Percentiles rank a stretch among this genome's conserved stretches.
These are phyloP conservation scores for Candida michaelii DNA, from an alignment of 805 yeast genomes.

Conservation along the genomic window DNA sequence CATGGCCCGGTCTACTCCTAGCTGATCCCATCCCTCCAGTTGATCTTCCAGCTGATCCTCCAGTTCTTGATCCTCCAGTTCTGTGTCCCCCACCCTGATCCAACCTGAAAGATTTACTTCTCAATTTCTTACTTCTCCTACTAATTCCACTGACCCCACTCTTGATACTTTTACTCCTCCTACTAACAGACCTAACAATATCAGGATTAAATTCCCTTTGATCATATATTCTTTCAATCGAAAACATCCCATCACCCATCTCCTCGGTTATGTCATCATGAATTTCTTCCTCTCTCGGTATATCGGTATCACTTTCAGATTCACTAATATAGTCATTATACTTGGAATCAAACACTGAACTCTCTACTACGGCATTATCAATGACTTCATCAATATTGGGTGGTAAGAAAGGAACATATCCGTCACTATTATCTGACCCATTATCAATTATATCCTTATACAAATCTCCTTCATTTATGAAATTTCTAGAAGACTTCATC, in stretches of 20 bases:
- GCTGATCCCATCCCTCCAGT: not conserved
- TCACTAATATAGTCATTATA: slow-evolving; percentile 11
- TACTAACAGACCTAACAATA: not conserved
- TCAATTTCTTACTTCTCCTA: not conserved
- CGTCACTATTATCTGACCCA: slow-evolving; percentile 6
- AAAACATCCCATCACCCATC: not conserved
- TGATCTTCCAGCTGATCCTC: not conserved
- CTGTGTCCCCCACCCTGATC: not conserved
- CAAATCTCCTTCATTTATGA: slow-evolving; percentile 12
- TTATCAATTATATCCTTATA: slow-evolving; percentile 11
- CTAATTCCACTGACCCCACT: not conserved
- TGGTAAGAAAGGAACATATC: slow-evolving; percentile 6
- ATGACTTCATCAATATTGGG: not conserved
- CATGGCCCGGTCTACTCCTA: too few species aligned
- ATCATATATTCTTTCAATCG: not conserved
- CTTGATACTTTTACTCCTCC: not conserved
- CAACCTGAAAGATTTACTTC: not conserved
- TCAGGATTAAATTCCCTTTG: slow-evolving; percentile 4
- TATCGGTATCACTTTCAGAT: slow-evolving; percentile 4
- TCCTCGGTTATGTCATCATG: not conserved
- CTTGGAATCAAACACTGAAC: slow-evolving; percentile 12
- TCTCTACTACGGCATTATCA: slow-evolving; percentile 5
- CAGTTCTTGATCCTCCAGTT: not conserved
- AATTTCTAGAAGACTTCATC: not conserved
- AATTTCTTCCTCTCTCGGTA: not conserved